Base-by-base conservation (phyloP, 306 rosid genomes). In the Cucurbita moschata region DNA sequence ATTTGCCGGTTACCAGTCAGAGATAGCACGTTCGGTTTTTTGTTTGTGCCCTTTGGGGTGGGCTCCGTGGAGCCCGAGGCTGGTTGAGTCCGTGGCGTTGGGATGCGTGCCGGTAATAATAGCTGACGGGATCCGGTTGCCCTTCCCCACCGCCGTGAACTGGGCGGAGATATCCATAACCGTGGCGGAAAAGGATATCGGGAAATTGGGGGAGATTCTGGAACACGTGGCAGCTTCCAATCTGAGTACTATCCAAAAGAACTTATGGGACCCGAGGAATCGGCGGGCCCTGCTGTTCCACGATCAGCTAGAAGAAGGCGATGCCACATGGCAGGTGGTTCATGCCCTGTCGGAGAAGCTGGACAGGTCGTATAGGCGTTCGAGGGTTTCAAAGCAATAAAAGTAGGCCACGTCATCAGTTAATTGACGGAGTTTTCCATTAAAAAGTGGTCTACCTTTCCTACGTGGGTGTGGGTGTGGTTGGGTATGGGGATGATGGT, bases 31-130 rank as follows among this genome's bases (percentile, higher is more conserved):
- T 75, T 95, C 99, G 0, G 83, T 83, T 0, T 95, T 95, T 71
- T 95, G 99, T 30, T 47, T 95, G 5, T 95, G 99, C 7, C 99
- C 99, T 0, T 52, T 91, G 19, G 99, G 99, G 69, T 95, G 99
- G 99, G 99, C 99, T 73, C 99, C 99, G 1, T 95, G 99, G 99
- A 95, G 99, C 44, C 99, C 99, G 0, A 83, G 99, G 10, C 85
- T 95, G 3, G 96, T 91, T 0, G 99, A 95, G 55, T 95, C 99
- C 0, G 88, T 91, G 0, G 97, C 81, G 0, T 69, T 95, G 71
- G 99, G 99, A 0, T 95, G 99, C 72, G 96, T 95, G 37, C 99
- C 99, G 72, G 96, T 95, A 2, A 75, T 95, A 0, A 91, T 95
- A 58, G 97, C 99, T 0, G 97, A 95, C 13, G 92, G 88, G 0